phyloP scores from a whole-genome alignment of 1,139 yeast species.

The Debaryomyces nepalensis region DNA sequence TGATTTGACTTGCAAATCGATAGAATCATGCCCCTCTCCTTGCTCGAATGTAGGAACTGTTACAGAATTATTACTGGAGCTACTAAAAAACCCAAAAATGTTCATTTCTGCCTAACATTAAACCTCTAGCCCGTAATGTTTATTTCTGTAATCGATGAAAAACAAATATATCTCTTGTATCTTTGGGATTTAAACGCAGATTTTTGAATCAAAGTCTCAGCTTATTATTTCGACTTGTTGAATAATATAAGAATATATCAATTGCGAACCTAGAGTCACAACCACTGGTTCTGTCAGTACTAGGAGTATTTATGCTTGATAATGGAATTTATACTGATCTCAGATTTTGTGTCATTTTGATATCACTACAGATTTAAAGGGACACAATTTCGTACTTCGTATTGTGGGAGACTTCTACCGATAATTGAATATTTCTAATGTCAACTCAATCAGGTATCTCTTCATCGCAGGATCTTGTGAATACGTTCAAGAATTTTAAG shows the following conservation, averaged over 20 bases:
- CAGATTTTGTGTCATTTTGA: slow-evolving; percentile 4
- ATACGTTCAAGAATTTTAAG: slow-evolving; percentile 31
- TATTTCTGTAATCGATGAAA: background rate
- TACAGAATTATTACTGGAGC: slow-evolving; percentile 7
- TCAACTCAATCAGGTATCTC: slow-evolving; percentile 74
- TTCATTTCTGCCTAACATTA: slow-evolving; percentile 9
- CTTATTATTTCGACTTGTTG: background rate
- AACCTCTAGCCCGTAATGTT: background rate
- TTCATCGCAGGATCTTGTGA: slow-evolving; percentile 50
- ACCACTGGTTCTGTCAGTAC: too few relatives aligned
- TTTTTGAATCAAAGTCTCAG: background rate
- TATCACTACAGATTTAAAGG: slow-evolving; percentile 1
- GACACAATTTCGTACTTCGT: too few relatives aligned
- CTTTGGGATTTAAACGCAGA: too few relatives aligned
- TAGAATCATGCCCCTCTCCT: slow-evolving; percentile 56
- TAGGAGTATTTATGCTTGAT: background rate
- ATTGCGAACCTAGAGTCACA: too few relatives aligned
- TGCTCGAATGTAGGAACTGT: slow-evolving; percentile 51
- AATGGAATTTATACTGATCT: background rate
- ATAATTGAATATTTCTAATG: slow-evolving; percentile 40
- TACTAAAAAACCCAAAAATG: slow-evolving; percentile 10
- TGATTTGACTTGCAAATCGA: slow-evolving; percentile 63
- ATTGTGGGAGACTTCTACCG: too few relatives aligned
- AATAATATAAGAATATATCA: too few relatives aligned
- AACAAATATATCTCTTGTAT: too few relatives aligned